These are phyloP conservation scores for Chrysanthemum makinoi DNA, from an alignment of 129 eudicot species.

Conservation along the genomic window DNA sequence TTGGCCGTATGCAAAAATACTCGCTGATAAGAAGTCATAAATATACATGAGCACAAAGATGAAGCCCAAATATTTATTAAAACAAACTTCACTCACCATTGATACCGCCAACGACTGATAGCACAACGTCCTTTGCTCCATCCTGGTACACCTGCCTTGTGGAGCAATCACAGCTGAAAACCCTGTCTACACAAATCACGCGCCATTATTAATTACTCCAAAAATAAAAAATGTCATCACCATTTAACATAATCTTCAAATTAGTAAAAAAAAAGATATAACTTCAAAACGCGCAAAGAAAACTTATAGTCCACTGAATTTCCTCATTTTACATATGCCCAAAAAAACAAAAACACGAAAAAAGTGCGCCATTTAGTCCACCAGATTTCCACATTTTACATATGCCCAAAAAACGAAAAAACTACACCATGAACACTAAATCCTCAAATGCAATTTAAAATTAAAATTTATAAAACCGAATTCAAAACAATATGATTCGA, in stretches of 20 bases:
- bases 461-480: neutral
- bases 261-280: neutral
- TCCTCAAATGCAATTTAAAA: neutral
- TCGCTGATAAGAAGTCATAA: conserved; percentile 49
- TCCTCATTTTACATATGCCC: no score
- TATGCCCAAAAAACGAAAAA: neutral
- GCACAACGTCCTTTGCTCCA: conserved; percentile 87
- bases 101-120: conserved; percentile 82
- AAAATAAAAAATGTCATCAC: neutral
- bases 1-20: conserved; percentile 95
- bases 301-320: no score
- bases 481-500: neutral
- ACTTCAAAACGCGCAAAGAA: no score
- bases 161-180: conserved; percentile 74
- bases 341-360: neutral
- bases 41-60: conserved; percentile 9
- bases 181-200: conserved; percentile 56
- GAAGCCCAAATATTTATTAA: conserved; percentile 2
- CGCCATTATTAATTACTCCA: neutral
- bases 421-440: neutral
- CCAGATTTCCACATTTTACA: no score
- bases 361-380: no score
- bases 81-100: conserved; percentile 61
- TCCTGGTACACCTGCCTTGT: conserved; percentile 89
- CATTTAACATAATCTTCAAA: conserved; percentile 8